A percentile compares a stretch with the other conserved stretches of the same genome.
Evolutionary conservation across 768 basidiomycete species (phyloP).

Genomic region (Kwoniella europaea): DNA sequence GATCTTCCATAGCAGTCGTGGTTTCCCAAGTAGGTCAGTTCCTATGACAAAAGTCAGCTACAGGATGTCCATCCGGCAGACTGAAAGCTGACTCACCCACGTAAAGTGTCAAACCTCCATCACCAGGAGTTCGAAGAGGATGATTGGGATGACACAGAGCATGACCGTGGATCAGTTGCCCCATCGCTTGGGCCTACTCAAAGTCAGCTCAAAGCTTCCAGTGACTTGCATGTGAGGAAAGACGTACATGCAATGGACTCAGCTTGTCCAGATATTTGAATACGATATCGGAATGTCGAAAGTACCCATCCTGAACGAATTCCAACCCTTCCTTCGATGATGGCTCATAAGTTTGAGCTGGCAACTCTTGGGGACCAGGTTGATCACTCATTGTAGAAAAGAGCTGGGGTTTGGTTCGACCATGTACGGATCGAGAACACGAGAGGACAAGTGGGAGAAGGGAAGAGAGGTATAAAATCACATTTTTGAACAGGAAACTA

Average conservation of each 20-base stretch:
- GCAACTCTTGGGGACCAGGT: not conserved
- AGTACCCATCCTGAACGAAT: conserved; percentile 44
- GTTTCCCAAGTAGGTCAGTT: conserved; percentile 22
- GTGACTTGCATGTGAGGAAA: not conserved
- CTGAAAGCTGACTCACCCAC: conserved; percentile 38
- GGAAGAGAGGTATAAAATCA: not conserved
- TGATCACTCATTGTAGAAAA: too few species aligned
- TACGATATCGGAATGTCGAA: conserved; percentile 35
- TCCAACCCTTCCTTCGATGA: conserved; percentile 16
- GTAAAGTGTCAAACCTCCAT: conserved; percentile 38
- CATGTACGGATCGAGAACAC: too few species aligned
- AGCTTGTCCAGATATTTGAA: conserved; percentile 48
- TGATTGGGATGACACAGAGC: conserved; percentile 41
- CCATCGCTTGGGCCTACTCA: conserved; percentile 46
- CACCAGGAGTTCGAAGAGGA: conserved; percentile 35
- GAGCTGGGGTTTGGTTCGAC: too few species aligned
- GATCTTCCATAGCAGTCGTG: conserved; percentile 39
- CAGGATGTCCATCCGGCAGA: too few species aligned
- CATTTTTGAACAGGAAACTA: too few species aligned
- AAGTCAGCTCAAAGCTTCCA: not conserved
- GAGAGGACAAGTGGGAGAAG: not conserved
- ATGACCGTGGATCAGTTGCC: conserved; percentile 27
- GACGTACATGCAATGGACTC: conserved; percentile 41
- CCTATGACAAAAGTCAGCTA: conserved; percentile 3
- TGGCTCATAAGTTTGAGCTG: not conserved